phyloP scores from a whole-genome alignment of 2,329 filamentous ascomycete genomes.

The Fusarium tanahbumbuense region DNA sequence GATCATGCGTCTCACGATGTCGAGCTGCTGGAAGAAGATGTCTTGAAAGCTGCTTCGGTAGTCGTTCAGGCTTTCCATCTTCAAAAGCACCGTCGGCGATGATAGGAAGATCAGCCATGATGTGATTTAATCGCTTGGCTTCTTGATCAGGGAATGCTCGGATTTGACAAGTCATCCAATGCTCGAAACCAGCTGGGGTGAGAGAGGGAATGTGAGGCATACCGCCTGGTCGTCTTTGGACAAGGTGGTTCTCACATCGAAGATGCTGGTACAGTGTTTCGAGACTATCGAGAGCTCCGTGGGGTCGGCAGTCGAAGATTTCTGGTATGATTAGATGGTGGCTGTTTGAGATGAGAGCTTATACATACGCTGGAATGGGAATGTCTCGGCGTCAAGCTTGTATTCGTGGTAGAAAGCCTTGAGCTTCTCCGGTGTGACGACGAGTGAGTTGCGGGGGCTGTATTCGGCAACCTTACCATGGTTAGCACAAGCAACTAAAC shows the following conservation, averaged over 20 bases:
- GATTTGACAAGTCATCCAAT: conserved; percentile 79
- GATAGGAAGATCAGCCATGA: conserved; percentile 78
- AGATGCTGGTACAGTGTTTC: conserved; percentile 65
- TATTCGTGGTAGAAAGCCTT: conserved; percentile 77
- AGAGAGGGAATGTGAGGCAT: conserved; percentile 71
- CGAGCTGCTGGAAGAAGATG: conserved; percentile 73
- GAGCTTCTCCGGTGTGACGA: conserved; percentile 82
- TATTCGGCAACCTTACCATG: conserved; percentile 48
- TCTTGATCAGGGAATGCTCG: conserved; percentile 82
- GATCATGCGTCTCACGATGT: conserved; percentile 67
- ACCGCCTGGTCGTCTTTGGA: conserved; percentile 64
- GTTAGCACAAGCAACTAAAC: neutral
- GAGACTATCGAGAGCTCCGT: conserved; percentile 43
- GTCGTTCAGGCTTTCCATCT: conserved; percentile 74
- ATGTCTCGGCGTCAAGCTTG: conserved; percentile 71
- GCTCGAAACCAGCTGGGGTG: conserved; percentile 74
- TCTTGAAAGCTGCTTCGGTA: conserved; percentile 82
- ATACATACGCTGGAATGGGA: conserved; percentile 73
- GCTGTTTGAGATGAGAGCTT: neutral
- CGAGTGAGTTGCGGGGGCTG: conserved; percentile 58
- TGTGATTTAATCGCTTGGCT: conserved; percentile 74
- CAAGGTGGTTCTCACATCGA: conserved; percentile 72
- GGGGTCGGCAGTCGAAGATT: conserved; percentile 61
- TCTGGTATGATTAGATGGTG: conserved; percentile 50
- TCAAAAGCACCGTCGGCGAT: conserved; percentile 65